Evolutionary conservation across 73 alveolate genomes (phyloP), one percentile per base, ranked within the genome.

Genomic region (Symbiodinium natans): DNA sequence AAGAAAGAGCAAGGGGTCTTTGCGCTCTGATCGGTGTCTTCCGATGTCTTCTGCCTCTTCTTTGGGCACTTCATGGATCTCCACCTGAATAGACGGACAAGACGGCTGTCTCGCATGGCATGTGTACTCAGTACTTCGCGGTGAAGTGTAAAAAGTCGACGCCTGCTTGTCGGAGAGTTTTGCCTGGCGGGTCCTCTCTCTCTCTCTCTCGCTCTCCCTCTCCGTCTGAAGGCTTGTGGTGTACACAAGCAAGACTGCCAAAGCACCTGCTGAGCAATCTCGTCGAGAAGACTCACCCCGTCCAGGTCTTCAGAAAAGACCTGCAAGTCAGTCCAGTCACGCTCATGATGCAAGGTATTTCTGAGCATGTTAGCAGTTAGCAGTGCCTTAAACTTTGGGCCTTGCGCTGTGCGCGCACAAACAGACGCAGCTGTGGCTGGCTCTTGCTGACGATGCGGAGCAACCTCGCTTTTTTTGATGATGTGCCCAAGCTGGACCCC

Each of bases 161-260:
- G 71, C 93, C 94, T 86, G 94, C 83, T 86, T 86, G 94, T 86
- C 94, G 83, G 63, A 33, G 41, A 86, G 36, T n/a, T 68, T 68
- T 5, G 82, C 82, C 82, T 68, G 82, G 71, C 15, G 25, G 71
- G 29, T 13, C 68, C 68, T 1, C 68, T 10, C 71, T 8, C 21
- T 27, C 68, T 52, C 68, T 4, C 1, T 52, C 68, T 27, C 0
- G 71, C 71, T 21, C 71, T 10, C 71, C 71, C 71, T 8, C 6
- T 13, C n/a, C n/a, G 71, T 0, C 23, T 29, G n/a, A 52, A 11
- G 6, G 6, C 27, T 52, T 29, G 71, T 52, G n/a, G 23, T 10
- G n/a, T 52, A 1, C n/a, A 52, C 23, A 15, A 15, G 71, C 71
- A 8, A 7, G 71, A 52, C 71, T 15, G 71, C 71, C n/a, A 52